Evolutionary conservation across 441 rosid species (phyloP), one percentile per base, ranked within the genome.

Genomic region (Erodium texanum): DNA sequence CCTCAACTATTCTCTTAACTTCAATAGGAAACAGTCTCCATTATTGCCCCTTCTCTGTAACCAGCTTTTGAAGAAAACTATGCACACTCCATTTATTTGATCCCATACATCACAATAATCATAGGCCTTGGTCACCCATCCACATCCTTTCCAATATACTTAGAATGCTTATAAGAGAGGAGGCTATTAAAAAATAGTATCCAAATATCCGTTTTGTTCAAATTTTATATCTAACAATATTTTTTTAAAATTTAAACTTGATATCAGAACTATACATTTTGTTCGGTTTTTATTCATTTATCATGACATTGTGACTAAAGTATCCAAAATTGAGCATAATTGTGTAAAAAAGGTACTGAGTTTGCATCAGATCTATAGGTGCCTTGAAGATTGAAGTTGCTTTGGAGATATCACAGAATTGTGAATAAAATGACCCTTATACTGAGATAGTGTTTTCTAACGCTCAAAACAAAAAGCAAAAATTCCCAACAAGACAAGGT

Each of bases 391-490:
- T 75, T 70, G 23, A 20, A 41, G 43, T 24, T n/a, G n/a, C 52
- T 54, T 54, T 54, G 61, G 2, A 41, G 48, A 41, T 41, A 32
- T 2, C 16, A 45, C 66, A 70, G 64, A 12, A n/a, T 18, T 18
- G 72, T 48, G 54, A 71, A 66, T 67, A 36, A n/a, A n/a, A n/a
- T n/a, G n/a, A n/a, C n/a, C n/a, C n/a, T n/a, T n/a, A n/a, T n/a
- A n/a, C n/a, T n/a, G 2, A 41, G 48, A 41, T 41, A 32, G 38
- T 24, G 48, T 1, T 19, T 72, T 70, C 11, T 12, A 80, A 75
- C 61, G 86, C 82, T 73, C 80, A 19, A 64, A 75, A 83, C 72
- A 73, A 76, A 82, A 69, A 67, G 10, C 43, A 8, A 6, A 67
- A 72, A 63, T 68, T 66, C 65, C 75, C 38, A 7, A 32, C 63